These are phyloP conservation scores for Coccomyxa sp. DNA, from an alignment of 139 green algal genomes.

Conservation along the genomic window DNA sequence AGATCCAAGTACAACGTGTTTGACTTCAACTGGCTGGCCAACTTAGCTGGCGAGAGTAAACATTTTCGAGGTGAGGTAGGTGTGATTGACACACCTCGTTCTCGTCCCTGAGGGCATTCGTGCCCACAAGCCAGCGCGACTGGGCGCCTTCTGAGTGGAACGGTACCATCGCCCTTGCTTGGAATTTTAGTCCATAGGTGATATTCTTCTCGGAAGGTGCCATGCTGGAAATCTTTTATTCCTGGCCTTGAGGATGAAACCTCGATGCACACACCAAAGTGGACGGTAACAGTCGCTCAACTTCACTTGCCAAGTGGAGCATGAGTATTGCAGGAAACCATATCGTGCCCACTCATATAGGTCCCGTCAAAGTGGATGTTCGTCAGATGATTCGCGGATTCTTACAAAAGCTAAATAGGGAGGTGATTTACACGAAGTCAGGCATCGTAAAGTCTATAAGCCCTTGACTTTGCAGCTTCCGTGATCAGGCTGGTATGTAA, in stretches of 20 bases:
- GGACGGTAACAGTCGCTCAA: background rate
- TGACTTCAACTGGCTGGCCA: background rate
- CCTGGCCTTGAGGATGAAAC: no score
- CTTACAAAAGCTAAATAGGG: no score
- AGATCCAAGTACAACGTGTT: background rate
- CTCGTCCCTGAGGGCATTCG: conserved; percentile 61
- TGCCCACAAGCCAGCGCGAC: conserved; percentile 61
- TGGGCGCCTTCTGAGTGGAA: conserved; percentile 19
- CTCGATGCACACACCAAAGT: background rate
- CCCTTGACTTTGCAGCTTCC: no score
- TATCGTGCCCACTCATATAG: background rate
- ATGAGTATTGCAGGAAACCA: background rate
- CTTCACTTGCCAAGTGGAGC: background rate
- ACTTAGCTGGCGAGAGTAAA: background rate
- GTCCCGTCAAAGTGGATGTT: background rate
- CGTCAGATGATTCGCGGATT: no score
- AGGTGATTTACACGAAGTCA: no score
- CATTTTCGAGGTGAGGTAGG: background rate
- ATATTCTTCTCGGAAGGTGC: conserved; percentile 3
- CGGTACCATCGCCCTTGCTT: conserved; percentile 42
- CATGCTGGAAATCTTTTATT: background rate
- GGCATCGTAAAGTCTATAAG: no score
- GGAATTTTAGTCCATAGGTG: conserved; percentile 42
- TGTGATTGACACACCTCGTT: conserved; percentile 54
- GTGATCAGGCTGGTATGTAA: no score